phyloP scores from a whole-genome alignment of 2,329 filamentous ascomycete species.

The Epichloe typhina region DNA sequence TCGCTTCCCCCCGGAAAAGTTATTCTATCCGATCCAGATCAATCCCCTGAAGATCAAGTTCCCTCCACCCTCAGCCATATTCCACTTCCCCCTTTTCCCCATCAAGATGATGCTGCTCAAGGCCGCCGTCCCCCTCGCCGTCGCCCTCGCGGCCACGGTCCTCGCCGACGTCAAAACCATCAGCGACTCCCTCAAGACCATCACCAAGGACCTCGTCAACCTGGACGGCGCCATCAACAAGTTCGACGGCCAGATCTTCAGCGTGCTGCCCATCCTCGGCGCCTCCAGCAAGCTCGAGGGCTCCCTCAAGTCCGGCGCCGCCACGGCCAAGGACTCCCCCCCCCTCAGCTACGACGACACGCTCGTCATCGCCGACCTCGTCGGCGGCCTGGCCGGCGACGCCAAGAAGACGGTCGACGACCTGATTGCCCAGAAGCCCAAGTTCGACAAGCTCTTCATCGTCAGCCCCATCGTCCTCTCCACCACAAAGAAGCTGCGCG shows the following conservation, averaged over 20 bases:
- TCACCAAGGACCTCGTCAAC: constrained; percentile 21
- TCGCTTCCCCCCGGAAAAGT: too few relatives aligned
- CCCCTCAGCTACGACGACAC: constrained; percentile 24
- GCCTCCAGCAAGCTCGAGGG: constrained; percentile 24
- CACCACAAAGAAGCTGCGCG: constrained; percentile 26
- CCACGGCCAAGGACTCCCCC: constrained; percentile 22
- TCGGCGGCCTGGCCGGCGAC: constrained; percentile 20
- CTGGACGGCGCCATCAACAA: constrained; percentile 20
- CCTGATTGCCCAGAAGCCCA: constrained; percentile 25
- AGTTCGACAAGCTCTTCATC: constrained; percentile 30
- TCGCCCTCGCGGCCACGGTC: constrained; percentile 11
- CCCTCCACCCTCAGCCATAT: not conserved
- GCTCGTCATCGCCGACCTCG: constrained; percentile 23
- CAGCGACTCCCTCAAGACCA: constrained; percentile 23
- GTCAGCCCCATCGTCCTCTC: constrained; percentile 29
- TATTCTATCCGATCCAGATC: too few relatives aligned
- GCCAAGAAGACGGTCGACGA: constrained; percentile 25
- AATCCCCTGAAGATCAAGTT: too few relatives aligned
- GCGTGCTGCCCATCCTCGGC: constrained; percentile 26
- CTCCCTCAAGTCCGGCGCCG: constrained; percentile 26
- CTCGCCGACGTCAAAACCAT: constrained; percentile 22
- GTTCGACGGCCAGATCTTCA: constrained; percentile 25
- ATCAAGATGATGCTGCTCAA: constrained; percentile 20
- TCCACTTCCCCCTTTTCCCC: not conserved
- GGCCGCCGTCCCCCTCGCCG: constrained; percentile 13